Evolutionary conservation across 208 protist species (phyloP).

Genomic region (Lotmaria passim): DNA sequence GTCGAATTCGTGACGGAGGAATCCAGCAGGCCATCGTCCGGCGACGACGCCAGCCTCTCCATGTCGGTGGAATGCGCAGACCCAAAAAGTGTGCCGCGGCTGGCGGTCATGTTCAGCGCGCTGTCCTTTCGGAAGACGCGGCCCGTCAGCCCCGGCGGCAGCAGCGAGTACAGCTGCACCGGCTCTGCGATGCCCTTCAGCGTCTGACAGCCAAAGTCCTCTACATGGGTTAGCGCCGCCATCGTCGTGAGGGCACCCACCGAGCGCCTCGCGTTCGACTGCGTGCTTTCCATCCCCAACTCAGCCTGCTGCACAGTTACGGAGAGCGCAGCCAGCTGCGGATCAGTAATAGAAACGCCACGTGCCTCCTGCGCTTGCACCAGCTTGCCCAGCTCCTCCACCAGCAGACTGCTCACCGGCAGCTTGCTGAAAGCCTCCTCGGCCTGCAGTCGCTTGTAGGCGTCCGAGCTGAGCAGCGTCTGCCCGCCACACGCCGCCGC

Average conservation of each 20-base stretch:
- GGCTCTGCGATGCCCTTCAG: constrained; percentile 38
- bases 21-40: too few species aligned
- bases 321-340: neutral
- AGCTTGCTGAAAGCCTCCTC: constrained; percentile 22
- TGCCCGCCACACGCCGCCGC: constrained; percentile 15
- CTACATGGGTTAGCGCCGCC: constrained; percentile 6
- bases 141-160: constrained; percentile 29
- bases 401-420: constrained; percentile 8
- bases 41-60: too few species aligned
- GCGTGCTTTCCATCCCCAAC: too few species aligned
- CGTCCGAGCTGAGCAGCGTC: constrained; percentile 16
- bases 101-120: too few species aligned
- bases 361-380: constrained; percentile 17
- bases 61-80: too few species aligned
- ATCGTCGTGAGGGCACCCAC: too few species aligned
- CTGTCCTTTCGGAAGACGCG: too few species aligned
- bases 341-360: neutral
- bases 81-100: too few species aligned
- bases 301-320: neutral
- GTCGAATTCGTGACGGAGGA: too few species aligned
- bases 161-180: constrained; percentile 36
- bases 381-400: constrained; percentile 28
- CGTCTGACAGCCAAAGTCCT: constrained; percentile 22
- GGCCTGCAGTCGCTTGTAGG: neutral
- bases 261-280: too few species aligned